Base-by-base conservation (phyloP, 1,284 basidiomycete species). In the Moniliella sp. region DNA sequence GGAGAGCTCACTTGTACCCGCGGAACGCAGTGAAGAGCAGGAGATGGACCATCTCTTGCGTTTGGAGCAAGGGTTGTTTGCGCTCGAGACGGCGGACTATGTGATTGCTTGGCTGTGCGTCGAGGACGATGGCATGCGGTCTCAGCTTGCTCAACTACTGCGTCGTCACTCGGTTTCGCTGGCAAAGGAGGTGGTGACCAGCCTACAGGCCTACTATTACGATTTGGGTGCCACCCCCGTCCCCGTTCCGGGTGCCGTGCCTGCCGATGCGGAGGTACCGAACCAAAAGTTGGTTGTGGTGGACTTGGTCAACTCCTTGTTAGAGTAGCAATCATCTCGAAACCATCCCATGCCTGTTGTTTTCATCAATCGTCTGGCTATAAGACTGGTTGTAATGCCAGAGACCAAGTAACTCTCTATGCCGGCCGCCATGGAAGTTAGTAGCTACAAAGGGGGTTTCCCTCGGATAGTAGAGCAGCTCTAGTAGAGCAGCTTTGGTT, bases 91-190 rank as follows among this genome's bases (percentile, higher is more conserved):
- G 11, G 71, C 80, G 14, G 88, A 94, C 61, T 91, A 86, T 42
- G 75, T 93, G 31, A 62, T 94, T 16, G 84, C 78, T 1, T 99
- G 91, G 91, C 62, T 94, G 16, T 71, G 73, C 36, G 91, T 94
- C 83, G 91, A 99, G 63, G 91, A 97, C 48, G 91, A 97, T 49
- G 91, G 84, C 2, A 15, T 29, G 11, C 30, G 36, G 5, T 38
- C 42, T n/a, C 51, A 55, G 18, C 27, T 46, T 8, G 16, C 28
- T 8, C 27, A 37, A 16, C 23, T 52, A 11, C 32, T 55, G 4
- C 19, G 19, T 5, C 35, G 52, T 2, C 33, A 29, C 4, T 34
- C 33, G 2, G 3, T 33, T 10, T n/a, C 32, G 1, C 38, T 45
- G 7, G 3, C 7, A 3, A 37, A 40, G 14, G 21, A 36, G 10